A percentile compares a stretch with the other conserved stretches of the same genome.
These are phyloP conservation scores for Ceratocystiopsis minuta DNA, from an alignment of 2,329 filamentous ascomycete species.

Conservation along the genomic window DNA sequence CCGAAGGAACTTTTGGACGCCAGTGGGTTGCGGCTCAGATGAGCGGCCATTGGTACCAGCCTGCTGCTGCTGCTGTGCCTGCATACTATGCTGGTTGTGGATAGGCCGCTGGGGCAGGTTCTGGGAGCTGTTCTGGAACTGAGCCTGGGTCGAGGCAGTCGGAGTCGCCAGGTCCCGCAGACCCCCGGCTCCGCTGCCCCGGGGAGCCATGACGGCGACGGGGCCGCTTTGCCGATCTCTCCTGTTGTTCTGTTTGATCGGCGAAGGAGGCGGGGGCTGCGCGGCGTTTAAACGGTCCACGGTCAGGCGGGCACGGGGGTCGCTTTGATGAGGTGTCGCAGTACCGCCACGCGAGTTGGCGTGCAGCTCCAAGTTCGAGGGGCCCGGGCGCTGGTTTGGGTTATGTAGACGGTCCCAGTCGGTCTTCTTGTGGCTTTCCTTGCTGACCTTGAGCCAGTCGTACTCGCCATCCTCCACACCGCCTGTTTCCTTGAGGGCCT, in stretches of 20 bases:
- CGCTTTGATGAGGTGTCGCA: conserved; percentile 40
- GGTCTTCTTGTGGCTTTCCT: conserved; percentile 56
- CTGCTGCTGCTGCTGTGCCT: conserved; percentile 26
- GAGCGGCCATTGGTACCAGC: conserved; percentile 33
- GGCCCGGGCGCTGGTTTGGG: conserved; percentile 59
- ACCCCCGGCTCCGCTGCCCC: conserved; percentile 56
- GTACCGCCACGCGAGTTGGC: conserved; percentile 50
- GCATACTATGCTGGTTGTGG: conserved; percentile 42
- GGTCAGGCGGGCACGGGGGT: conserved; percentile 46
- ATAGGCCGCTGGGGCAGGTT: conserved; percentile 56
- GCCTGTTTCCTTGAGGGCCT: conserved; percentile 82
- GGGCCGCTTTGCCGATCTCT: conserved; percentile 58
- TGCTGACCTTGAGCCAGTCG: conserved; percentile 98
- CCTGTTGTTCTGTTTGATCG: conserved; percentile 63
- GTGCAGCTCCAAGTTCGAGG: conserved; percentile 72
- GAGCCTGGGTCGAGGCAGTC: conserved; percentile 80
- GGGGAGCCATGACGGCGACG: conserved; percentile 56
- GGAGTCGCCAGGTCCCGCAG: conserved; percentile 65
- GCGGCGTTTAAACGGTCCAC: conserved; percentile 84
- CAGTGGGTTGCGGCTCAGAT: conserved; percentile 56
- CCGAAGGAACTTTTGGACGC: conserved; percentile 87
- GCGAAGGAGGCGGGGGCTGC: conserved; percentile 75
- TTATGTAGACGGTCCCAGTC: conserved; percentile 65
- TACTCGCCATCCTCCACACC: conserved; percentile 97
- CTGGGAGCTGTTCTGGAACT: conserved; percentile 89